A percentile compares a stretch with the other conserved stretches of the same genome.
Evolutionary conservation across 768 basidiomycete species (phyloP).

Genomic region (Punctularia strigosozonata): DNA sequence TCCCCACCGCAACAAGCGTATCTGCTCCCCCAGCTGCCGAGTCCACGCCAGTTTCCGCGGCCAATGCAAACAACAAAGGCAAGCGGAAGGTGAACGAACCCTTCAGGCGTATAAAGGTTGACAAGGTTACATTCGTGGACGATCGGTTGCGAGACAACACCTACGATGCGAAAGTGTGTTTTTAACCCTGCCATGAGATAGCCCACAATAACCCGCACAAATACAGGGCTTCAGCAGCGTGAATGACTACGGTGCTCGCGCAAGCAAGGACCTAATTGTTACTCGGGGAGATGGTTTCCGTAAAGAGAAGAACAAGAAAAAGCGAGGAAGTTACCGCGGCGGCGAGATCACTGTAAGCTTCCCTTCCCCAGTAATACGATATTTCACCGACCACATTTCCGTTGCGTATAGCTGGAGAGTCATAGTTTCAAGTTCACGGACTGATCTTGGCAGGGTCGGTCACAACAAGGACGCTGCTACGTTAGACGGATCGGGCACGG

Average conservation of each 20-base stretch:
- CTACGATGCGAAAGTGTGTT: slow-evolving; percentile 66
- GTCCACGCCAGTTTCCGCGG: neutral
- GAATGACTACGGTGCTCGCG: slow-evolving; percentile 83
- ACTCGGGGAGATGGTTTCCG: slow-evolving; percentile 92
- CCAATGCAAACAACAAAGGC: slow-evolving; percentile 17
- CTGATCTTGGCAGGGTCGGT: slow-evolving; percentile 14
- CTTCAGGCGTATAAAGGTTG: slow-evolving; percentile 71
- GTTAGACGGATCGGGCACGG: too few relatives aligned
- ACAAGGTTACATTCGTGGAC: slow-evolving; percentile 38
- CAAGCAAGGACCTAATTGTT: slow-evolving; percentile 79
- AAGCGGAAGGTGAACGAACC: slow-evolving; percentile 42
- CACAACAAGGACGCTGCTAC: too few relatives aligned
- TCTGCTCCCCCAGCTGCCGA: neutral
- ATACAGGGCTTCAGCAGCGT: too few relatives aligned
- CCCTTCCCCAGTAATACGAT: neutral
- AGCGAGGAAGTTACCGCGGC: slow-evolving; percentile 86
- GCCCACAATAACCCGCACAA: too few relatives aligned
- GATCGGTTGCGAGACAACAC: slow-evolving; percentile 54
- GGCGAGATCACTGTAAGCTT: slow-evolving; percentile 84
- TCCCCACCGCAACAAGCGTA: slow-evolving; percentile 29
- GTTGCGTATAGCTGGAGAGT: slow-evolving; percentile 46
- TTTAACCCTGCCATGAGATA: too few relatives aligned
- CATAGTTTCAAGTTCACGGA: slow-evolving; percentile 82
- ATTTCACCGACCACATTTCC: neutral
- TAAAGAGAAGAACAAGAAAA: slow-evolving; percentile 99